Conservation (phyloP, 2,329 filamentous ascomycete genomes). For the Cladosporium sp. region DNA sequence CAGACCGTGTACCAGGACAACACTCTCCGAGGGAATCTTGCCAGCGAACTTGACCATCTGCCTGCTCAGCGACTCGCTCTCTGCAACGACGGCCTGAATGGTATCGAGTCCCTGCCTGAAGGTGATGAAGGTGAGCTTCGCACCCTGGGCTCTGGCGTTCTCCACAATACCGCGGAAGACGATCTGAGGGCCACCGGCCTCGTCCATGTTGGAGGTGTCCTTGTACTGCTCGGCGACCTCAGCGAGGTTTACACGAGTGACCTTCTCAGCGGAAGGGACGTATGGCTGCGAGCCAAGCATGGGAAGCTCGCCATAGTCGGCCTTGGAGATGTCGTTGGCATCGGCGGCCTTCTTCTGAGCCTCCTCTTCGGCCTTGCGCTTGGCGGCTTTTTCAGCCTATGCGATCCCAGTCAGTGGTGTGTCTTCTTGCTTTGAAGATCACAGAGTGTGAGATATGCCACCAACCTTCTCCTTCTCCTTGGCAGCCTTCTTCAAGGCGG, state of each 20-base stretch:
- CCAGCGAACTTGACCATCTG: slow-evolving; percentile 95
- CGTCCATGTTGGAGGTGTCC: slow-evolving; percentile 52
- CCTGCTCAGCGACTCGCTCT: slow-evolving; percentile 61
- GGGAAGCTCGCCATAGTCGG: slow-evolving; percentile 75
- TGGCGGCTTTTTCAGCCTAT: slow-evolving; percentile 63
- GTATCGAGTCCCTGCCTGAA: slow-evolving; percentile 73
- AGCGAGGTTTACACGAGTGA: slow-evolving; percentile 61
- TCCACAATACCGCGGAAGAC: slow-evolving; percentile 79
- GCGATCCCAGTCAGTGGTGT: slow-evolving; percentile 11
- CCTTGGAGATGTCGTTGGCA: slow-evolving; percentile 64
- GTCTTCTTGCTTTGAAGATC: neutral
- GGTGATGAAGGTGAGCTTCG: slow-evolving; percentile 89
- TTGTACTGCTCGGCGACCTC: slow-evolving; percentile 63
- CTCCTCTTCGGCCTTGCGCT: slow-evolving; percentile 67
- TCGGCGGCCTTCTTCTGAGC: slow-evolving; percentile 66
- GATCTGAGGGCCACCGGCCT: slow-evolving; percentile 55
- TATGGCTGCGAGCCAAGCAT: slow-evolving; percentile 56
- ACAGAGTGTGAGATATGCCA: neutral
- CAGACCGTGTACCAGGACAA: slow-evolving; percentile 75
- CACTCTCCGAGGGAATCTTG: slow-evolving; percentile 74
- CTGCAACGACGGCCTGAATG: slow-evolving; percentile 77
- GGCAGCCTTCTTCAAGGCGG: slow-evolving; percentile 79
- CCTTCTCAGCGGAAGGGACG: slow-evolving; percentile 49
- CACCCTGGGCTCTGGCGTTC: slow-evolving; percentile 83
- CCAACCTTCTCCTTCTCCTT: slow-evolving; percentile 85